Evolutionary conservation across 139 green algal species (phyloP).

Genomic region (Asterochloris sp.): DNA sequence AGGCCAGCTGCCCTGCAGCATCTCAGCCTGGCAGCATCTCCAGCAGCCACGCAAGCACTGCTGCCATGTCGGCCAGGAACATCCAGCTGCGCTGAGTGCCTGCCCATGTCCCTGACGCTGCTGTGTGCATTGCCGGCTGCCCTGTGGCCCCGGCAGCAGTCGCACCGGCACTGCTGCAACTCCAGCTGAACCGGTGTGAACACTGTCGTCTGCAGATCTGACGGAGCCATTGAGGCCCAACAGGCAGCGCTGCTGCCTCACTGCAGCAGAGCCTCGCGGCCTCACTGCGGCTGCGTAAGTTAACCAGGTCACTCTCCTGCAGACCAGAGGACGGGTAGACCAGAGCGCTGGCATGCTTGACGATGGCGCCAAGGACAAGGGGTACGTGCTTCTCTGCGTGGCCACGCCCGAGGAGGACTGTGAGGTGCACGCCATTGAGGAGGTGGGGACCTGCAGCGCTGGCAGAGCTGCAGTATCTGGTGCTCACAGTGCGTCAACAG

Average conservation of each 20-base stretch:
- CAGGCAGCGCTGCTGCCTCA: too few relatives aligned
- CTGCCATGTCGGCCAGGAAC: not conserved
- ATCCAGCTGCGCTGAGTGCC: too few relatives aligned
- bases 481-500: not conserved
- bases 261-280: not conserved
- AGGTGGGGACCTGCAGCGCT: conserved; percentile 40
- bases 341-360: conserved; percentile 78
- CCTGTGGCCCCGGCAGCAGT: too few relatives aligned
- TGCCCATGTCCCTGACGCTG: too few relatives aligned
- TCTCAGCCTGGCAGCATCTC: not conserved
- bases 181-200: too few relatives aligned
- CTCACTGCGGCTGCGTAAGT: not conserved
- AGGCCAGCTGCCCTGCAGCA: too few relatives aligned
- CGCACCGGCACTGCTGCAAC: too few relatives aligned
- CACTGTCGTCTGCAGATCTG: not conserved
- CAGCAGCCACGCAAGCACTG: not conserved
- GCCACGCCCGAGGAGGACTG: conserved; percentile 61
- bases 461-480: not conserved
- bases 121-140: too few relatives aligned
- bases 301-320: conserved; percentile 1
- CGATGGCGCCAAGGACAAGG: conserved; percentile 72
- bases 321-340: conserved; percentile 66
- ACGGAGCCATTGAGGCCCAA: not conserved
- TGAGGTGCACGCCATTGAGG: conserved; percentile 57
- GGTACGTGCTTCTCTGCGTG: conserved; percentile 85